A percentile compares a stretch with the other conserved stretches of the same genome.
These are phyloP conservation scores for Talaromyces sp. DNA, from an alignment of 2,329 filamentous ascomycete genomes.

Conservation along the genomic window DNA sequence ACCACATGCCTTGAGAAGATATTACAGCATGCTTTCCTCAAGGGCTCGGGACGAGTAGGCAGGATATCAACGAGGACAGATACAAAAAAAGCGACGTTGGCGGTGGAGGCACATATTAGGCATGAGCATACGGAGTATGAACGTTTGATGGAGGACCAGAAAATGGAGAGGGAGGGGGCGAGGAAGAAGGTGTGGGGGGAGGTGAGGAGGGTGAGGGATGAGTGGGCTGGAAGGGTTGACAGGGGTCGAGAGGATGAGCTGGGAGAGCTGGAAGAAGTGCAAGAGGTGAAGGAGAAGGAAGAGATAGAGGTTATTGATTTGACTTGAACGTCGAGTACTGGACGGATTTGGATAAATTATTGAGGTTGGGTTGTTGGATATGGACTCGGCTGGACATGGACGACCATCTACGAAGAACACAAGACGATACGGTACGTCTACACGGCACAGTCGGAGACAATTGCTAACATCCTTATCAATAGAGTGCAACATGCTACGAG, in stretches of 20 bases:
- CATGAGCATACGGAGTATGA: conserved; percentile 46
- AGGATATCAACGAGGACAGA: conserved; percentile 35
- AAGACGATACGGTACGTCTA: background rate
- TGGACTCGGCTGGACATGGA: background rate
- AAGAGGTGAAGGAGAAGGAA: background rate
- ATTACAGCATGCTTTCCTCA: conserved; percentile 42
- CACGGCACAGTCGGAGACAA: background rate
- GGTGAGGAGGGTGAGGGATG: conserved; percentile 30
- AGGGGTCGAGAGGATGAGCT: no score
- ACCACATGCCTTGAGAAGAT: conserved; percentile 31
- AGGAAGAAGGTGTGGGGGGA: conserved; percentile 33
- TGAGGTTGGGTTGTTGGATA: background rate
- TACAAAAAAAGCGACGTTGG: conserved; percentile 37
- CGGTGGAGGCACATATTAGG: conserved; percentile 46
- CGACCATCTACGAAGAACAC: background rate
- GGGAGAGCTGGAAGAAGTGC: background rate
- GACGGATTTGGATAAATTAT: background rate
- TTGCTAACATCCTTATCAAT: no score
- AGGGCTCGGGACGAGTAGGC: conserved; percentile 43
- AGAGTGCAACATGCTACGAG: no score
- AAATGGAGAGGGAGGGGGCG: conserved; percentile 30
- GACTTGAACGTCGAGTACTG: background rate
- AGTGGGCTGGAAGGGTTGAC: conserved; percentile 27
- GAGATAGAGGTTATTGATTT: conserved; percentile 1
- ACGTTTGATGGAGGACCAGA: conserved; percentile 28